Conservation (phyloP, 495 filamentous ascomycete species). For the Xylaria nigripes region DNA sequence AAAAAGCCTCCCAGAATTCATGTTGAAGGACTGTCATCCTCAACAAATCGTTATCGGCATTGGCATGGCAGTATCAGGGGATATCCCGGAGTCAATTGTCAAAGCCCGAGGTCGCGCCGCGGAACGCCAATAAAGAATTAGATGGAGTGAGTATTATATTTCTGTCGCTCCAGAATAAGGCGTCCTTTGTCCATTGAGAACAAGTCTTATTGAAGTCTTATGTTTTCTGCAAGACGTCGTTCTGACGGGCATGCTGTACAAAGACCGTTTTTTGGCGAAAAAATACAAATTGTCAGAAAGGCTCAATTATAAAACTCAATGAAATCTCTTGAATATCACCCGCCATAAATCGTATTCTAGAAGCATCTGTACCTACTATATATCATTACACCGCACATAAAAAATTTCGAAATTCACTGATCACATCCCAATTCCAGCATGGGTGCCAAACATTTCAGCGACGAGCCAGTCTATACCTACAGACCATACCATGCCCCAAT, state of each 20-base stretch:
- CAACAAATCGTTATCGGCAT: too few species aligned
- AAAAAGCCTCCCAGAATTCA: too few species aligned
- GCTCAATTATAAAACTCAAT: background rate
- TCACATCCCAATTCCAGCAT: background rate
- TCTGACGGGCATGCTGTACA: background rate
- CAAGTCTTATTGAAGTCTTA: background rate
- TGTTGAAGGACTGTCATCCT: too few species aligned
- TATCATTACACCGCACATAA: background rate
- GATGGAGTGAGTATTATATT: background rate
- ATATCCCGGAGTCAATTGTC: too few species aligned
- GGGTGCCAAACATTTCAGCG: background rate
- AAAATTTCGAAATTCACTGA: background rate
- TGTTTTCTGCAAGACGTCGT: background rate
- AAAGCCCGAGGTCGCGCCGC: background rate
- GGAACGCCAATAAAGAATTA: background rate
- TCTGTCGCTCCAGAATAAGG: background rate
- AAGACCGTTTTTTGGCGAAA: background rate
- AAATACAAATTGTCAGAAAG: background rate
- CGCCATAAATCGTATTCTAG: background rate
- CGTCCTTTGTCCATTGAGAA: background rate
- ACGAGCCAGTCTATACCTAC: slow-evolving; percentile 7
- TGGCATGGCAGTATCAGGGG: too few species aligned
- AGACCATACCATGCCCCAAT: slow-evolving; percentile 18
- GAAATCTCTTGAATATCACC: background rate
- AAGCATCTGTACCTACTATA: background rate